Base-by-base conservation (phyloP, 345 rosid genomes). In the Brassica rapa region DNA sequence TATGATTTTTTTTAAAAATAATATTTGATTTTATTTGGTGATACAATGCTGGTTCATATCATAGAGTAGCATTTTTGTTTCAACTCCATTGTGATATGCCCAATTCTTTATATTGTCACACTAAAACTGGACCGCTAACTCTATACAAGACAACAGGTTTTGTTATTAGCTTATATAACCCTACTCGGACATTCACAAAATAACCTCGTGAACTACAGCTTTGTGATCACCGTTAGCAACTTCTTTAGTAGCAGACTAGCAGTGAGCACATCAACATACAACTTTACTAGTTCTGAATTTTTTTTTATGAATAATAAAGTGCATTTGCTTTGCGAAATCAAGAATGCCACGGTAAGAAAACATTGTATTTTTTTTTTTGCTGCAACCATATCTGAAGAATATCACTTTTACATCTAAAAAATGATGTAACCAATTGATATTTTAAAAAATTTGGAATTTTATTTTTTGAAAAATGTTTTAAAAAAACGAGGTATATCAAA, bases 401-500 rank as follows among this genome's bases (percentile, higher is more conserved):
- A 35, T 35, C 35, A 32, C 35, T 35, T 7, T 35, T 35, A 35
- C 39, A 25, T 25, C 29, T 25, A 25, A 9, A 49, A 49, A 49
- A 14, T 16, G 55, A 49, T 49, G 19, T 14, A 49, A 49, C 6
- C 15, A 49, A 14, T 3, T 46, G 55, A 46, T 46, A 46, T 14
- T 46, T 46, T 12, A 43, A 46, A 39, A 14, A 2, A 8, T 46
- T 46, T 49, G 55, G 55, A 49, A 49, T 49, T 53, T 39, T 8
- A 1, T 5, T 43, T 53, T 53, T 53, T 15, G 59, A 3, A 53
- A 53, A 53, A 53, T 15, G 6, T 5, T 53, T 7, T 7, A 6
- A 39, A 39, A 51, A 53, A 46, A 49, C 15, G 55, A 49, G 55
- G 55, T 27, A 14, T 56, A 29, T 66, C 73, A 78, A 43, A 14